These are phyloP conservation scores for Monosporascus sp. DNA, from an alignment of 2,329 filamentous ascomycete species.

Conservation along the genomic window DNA sequence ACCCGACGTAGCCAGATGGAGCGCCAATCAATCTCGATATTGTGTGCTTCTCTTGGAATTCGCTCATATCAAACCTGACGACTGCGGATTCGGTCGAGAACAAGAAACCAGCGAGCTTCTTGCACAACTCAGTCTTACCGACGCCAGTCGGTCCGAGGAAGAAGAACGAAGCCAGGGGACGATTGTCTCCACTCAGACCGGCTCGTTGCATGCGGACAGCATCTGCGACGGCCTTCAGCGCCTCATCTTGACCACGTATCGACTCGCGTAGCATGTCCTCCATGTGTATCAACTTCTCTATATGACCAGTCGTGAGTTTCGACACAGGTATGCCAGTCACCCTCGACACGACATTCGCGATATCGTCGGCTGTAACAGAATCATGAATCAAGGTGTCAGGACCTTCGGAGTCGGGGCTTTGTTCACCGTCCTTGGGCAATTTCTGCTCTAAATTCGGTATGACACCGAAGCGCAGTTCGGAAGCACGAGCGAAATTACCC, in stretches of 20 bases:
- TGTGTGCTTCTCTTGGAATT: conserved; percentile 97
- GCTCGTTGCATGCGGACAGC: conserved; percentile 92
- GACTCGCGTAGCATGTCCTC: conserved; percentile 80
- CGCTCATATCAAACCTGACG: conserved; percentile 93
- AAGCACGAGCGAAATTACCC: conserved; percentile 85
- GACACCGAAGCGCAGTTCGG: conserved; percentile 80
- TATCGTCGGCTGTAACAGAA: conserved; percentile 91
- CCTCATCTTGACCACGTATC: conserved; percentile 90
- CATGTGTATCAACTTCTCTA: conserved; percentile 94
- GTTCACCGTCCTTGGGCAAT: conserved; percentile 67
- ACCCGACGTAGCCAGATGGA: conserved; percentile 91
- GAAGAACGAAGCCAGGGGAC: conserved; percentile 92
- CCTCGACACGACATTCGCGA: conserved; percentile 83
- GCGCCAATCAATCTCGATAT: conserved; percentile 88
- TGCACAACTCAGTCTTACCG: conserved; percentile 95
- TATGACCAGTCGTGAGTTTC: conserved; percentile 88
- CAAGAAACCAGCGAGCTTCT: conserved; percentile 87
- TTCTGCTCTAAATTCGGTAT: conserved; percentile 79
- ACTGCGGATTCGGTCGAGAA: conserved; percentile 91
- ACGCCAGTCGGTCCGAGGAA: conserved; percentile 96
- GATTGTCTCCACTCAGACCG: conserved; percentile 84
- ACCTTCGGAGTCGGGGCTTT: conserved; percentile 22
- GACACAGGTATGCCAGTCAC: conserved; percentile 89
- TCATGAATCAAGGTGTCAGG: conserved; percentile 74
- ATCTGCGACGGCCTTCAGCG: conserved; percentile 82